Conservation (phyloP, 2,329 filamentous ascomycete genomes). For the Fusarium sp. region DNA sequence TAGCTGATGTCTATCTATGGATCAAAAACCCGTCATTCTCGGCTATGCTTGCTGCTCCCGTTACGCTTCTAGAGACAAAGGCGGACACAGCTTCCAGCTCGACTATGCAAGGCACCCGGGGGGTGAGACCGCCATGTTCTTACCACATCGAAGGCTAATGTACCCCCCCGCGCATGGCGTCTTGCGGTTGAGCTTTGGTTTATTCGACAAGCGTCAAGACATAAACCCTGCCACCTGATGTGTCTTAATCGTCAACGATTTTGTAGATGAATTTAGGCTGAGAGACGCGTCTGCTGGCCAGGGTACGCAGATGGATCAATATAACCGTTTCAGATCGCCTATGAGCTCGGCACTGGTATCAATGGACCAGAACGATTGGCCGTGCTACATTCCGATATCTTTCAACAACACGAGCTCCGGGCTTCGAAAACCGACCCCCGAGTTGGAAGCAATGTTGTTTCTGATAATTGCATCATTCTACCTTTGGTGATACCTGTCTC, state of each 20-base stretch:
- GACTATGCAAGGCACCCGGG: slow-evolving; percentile 40
- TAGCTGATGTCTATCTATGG: slow-evolving; percentile 29
- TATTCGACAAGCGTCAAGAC: slow-evolving; percentile 16
- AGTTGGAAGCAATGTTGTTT: slow-evolving; percentile 25
- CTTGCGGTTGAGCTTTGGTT: slow-evolving; percentile 19
- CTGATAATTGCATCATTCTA: slow-evolving; percentile 40
- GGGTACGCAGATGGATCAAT: slow-evolving; percentile 30
- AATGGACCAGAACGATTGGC: slow-evolving; percentile 31
- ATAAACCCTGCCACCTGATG: slow-evolving; percentile 15
- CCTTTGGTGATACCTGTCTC: slow-evolving; percentile 42
- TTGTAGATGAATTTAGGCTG: slow-evolving; percentile 27
- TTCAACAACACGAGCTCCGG: slow-evolving; percentile 40
- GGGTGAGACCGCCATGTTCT: slow-evolving; percentile 43
- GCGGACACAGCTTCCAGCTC: slow-evolving; percentile 27
- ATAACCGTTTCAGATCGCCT: slow-evolving; percentile 41
- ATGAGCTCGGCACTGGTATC: slow-evolving; percentile 34
- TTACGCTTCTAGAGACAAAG: slow-evolving; percentile 30
- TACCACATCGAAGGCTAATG: slow-evolving; percentile 39
- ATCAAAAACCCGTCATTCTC: slow-evolving; percentile 40
- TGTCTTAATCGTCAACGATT: slow-evolving; percentile 28
- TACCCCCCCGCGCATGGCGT: slow-evolving; percentile 26
- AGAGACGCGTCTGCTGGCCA: slow-evolving; percentile 20
- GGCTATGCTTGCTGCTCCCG: slow-evolving; percentile 47
- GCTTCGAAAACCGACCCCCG: slow-evolving; percentile 32
- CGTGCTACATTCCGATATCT: slow-evolving; percentile 30